phyloP scores from a whole-genome alignment of 2,329 filamentous ascomycete genomes.

The Rhynchosporium secalis region DNA sequence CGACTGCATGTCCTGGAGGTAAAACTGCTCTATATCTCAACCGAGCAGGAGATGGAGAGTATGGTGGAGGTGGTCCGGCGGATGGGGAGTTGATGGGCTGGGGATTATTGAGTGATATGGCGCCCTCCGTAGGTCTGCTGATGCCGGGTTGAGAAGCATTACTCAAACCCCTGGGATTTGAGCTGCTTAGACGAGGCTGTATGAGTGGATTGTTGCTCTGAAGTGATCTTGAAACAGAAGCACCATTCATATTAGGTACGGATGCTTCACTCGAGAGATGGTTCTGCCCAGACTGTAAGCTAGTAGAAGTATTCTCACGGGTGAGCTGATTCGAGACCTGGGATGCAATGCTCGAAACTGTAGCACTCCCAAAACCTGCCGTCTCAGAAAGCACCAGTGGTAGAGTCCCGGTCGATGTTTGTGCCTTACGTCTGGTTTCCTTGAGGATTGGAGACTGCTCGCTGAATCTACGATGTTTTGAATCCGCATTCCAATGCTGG shows the following conservation, averaged over 20 bases:
- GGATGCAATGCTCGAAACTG: slow-evolving; percentile 23
- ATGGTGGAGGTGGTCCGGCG: slow-evolving; percentile 36
- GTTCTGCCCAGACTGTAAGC: slow-evolving; percentile 11
- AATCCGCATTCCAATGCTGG: slow-evolving; percentile 43
- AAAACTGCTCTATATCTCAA: slow-evolving; percentile 57
- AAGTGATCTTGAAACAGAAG: slow-evolving; percentile 18
- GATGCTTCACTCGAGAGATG: slow-evolving; percentile 20
- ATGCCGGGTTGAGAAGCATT: slow-evolving; percentile 12
- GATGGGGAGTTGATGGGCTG: slow-evolving; percentile 21
- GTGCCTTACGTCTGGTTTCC: slow-evolving; percentile 35
- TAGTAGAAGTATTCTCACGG: slow-evolving; percentile 16
- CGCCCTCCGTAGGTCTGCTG: slow-evolving; percentile 15
- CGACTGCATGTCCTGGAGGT: slow-evolving; percentile 51
- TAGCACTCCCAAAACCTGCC: slow-evolving; percentile 23
- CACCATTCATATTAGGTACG: slow-evolving; percentile 23
- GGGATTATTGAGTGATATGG: slow-evolving; percentile 11
- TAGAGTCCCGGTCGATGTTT: slow-evolving; percentile 34
- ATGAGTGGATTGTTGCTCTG: slow-evolving; percentile 35
- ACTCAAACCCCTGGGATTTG: slow-evolving; percentile 19
- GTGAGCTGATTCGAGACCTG: slow-evolving; percentile 14
- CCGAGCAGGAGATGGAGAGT: slow-evolving; percentile 34
- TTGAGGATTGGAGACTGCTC: slow-evolving; percentile 26
- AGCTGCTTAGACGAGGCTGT: slow-evolving; percentile 21
- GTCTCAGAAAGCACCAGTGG: slow-evolving; percentile 33
- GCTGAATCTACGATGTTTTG: slow-evolving; percentile 24